Evolutionary conservation across 2,329 filamentous ascomycete genomes (phyloP).

Genomic region (Scleromitrula shiraiana): DNA sequence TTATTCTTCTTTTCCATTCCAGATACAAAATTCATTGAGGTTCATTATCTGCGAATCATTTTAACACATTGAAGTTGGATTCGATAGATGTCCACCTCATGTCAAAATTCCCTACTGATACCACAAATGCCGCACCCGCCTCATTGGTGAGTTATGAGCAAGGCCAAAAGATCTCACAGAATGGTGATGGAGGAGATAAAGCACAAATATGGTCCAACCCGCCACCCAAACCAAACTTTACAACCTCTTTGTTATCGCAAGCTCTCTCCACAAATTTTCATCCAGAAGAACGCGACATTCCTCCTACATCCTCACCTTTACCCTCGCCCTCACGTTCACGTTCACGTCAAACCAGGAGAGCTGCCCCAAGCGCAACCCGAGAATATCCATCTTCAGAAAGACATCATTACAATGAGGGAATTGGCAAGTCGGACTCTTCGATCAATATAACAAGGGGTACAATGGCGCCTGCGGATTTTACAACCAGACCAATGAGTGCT

Average conservation of each 20-base stretch:
- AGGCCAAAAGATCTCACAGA: constrained; percentile 18
- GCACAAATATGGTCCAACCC: constrained; percentile 13
- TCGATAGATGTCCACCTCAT: constrained; percentile 32
- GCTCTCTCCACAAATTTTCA: constrained; percentile 19
- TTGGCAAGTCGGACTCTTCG: not conserved
- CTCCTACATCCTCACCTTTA: no score
- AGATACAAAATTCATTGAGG: constrained; percentile 17
- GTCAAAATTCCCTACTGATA: constrained; percentile 28
- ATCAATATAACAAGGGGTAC: constrained; percentile 16
- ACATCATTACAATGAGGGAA: constrained; percentile 16
- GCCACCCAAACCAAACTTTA: constrained; percentile 17
- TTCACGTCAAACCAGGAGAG: constrained; percentile 5
- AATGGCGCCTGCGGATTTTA: constrained; percentile 6
- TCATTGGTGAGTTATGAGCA: constrained; percentile 23
- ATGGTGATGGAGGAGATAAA: constrained; percentile 20
- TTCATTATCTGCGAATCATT: constrained; percentile 26
- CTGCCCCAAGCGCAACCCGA: not conserved
- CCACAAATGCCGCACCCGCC: constrained; percentile 29
- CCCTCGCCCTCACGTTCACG: not conserved
- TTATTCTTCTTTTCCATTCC: not conserved
- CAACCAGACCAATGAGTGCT: constrained; percentile 12
- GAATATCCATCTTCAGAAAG: not conserved
- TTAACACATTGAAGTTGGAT: constrained; percentile 24
- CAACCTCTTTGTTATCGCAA: constrained; percentile 25
- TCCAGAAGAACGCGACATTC: no score